Evolutionary conservation across 129 eudicot genomes (phyloP).

Genomic region (Deinandra increscens): DNA sequence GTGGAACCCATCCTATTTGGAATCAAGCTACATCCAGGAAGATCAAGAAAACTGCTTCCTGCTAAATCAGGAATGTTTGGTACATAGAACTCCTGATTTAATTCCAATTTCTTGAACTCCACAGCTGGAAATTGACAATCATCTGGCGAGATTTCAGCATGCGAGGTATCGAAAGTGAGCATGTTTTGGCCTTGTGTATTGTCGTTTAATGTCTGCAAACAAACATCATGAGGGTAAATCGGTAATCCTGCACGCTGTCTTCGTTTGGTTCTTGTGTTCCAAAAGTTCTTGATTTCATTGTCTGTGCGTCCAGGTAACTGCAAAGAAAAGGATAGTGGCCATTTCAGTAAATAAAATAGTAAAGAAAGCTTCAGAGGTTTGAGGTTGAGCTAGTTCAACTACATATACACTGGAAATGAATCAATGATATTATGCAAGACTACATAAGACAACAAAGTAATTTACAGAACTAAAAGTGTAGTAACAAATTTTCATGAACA

Average conservation of each 20-base stretch:
- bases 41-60: constrained; percentile 41
- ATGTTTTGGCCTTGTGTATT: constrained; percentile 49
- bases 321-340: constrained; percentile 8
- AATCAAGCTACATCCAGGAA: constrained; percentile 45
- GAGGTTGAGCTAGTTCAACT: not conserved
- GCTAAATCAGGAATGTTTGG: constrained; percentile 40
- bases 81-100: constrained; percentile 33
- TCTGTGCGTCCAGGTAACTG: constrained; percentile 98
- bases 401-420: not conserved
- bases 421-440: not conserved
- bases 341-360: constrained; percentile 16
- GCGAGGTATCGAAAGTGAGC: constrained; percentile 36
- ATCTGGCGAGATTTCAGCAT: constrained; percentile 38
- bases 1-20: constrained; percentile 41
- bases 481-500: not conserved
- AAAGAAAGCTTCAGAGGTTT: not conserved
- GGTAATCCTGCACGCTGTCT: constrained; percentile 87
- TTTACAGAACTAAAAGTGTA: not conserved
- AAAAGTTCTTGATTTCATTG: constrained; percentile 87
- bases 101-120: constrained; percentile 46
- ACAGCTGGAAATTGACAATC: constrained; percentile 51
- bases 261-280: constrained; percentile 93
- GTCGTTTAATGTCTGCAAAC: constrained; percentile 42
- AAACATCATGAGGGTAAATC: constrained; percentile 77
- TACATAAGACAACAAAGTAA: not conserved